Conservation (phyloP, 352 stramenopile genomes). For the Phytophthora nicotianae region DNA sequence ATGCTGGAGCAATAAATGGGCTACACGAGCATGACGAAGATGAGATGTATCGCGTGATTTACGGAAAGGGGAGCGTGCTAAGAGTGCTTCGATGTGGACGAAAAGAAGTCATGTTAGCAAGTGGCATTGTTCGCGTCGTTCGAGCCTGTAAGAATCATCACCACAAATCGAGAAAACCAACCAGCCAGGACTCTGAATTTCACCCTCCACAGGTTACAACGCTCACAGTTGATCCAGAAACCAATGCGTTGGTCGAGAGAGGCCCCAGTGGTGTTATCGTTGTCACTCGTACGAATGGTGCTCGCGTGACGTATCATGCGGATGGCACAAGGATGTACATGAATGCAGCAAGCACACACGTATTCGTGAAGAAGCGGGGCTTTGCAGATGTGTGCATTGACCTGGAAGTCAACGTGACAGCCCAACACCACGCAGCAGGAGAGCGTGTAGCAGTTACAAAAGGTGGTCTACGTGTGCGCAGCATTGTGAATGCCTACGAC, state of each 20-base stretch:
- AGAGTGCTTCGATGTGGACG: constrained; percentile 46
- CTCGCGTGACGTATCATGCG: constrained; percentile 61
- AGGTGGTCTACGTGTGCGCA: constrained; percentile 63
- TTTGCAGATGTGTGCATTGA: constrained; percentile 76
- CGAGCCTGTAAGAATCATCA: constrained; percentile 12
- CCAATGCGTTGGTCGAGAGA: constrained; percentile 65
- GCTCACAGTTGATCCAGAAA: constrained; percentile 70
- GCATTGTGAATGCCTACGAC: constrained; percentile 53
- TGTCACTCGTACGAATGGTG: constrained; percentile 66
- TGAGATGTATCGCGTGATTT: constrained; percentile 52
- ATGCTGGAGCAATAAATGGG: background rate
- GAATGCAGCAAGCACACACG: constrained; percentile 50
- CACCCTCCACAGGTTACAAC: constrained; percentile 14
- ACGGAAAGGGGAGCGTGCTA: constrained; percentile 60
- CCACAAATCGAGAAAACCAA: constrained; percentile 4
- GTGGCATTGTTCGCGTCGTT: constrained; percentile 42
- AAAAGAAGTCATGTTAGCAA: constrained; percentile 54
- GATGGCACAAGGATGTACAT: constrained; percentile 71
- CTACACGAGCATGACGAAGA: background rate
- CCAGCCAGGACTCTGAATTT: background rate
- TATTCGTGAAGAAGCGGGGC: constrained; percentile 57
- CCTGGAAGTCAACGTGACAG: constrained; percentile 66
- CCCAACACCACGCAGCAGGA: constrained; percentile 57
- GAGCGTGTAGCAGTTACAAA: constrained; percentile 74
- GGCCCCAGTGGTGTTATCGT: constrained; percentile 56